A percentile compares a stretch with the other conserved stretches of the same genome.
phyloP scores from a whole-genome alignment of 768 basidiomycete genomes.

The Boletus subparvulus region DNA sequence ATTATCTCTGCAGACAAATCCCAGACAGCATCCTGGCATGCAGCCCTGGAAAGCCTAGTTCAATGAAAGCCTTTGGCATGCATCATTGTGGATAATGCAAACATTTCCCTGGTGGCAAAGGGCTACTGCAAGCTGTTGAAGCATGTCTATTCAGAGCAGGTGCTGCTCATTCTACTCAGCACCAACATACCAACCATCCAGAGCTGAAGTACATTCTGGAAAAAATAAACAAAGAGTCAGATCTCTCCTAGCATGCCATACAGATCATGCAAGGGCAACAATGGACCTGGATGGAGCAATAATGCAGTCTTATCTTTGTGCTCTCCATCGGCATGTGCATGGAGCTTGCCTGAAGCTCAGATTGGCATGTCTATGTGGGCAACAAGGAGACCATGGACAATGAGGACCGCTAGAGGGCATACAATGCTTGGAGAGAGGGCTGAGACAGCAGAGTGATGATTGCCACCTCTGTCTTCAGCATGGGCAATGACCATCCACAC shows the following conservation, averaged over 20 bases:
- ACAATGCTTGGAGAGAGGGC: constrained; percentile 13
- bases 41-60: neutral
- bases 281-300: fast-evolving
- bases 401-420: neutral
- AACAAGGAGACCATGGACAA: neutral
- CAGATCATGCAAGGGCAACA: neutral
- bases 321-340: neutral
- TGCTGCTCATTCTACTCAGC: constrained; percentile 22
- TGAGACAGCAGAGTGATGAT: constrained; percentile 4
- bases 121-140: constrained; percentile 10
- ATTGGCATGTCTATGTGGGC: constrained; percentile 17
- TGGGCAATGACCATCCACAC: constrained; percentile 26
- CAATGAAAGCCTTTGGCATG: neutral
- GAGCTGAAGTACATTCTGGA: constrained; percentile 10
- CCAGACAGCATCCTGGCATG: neutral
- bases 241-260: neutral
- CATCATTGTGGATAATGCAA: constrained; percentile 26
- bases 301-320: constrained; percentile 13
- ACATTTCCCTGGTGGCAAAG: constrained; percentile 8
- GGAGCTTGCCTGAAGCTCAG: fast-evolving
- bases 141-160: too few relatives aligned
- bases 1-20: constrained; percentile 9
- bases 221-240: neutral
- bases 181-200: constrained; percentile 3
- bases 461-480: constrained; percentile 26